Base-by-base conservation (phyloP, 768 basidiomycete species). In the Hemileccinum impolitum region DNA sequence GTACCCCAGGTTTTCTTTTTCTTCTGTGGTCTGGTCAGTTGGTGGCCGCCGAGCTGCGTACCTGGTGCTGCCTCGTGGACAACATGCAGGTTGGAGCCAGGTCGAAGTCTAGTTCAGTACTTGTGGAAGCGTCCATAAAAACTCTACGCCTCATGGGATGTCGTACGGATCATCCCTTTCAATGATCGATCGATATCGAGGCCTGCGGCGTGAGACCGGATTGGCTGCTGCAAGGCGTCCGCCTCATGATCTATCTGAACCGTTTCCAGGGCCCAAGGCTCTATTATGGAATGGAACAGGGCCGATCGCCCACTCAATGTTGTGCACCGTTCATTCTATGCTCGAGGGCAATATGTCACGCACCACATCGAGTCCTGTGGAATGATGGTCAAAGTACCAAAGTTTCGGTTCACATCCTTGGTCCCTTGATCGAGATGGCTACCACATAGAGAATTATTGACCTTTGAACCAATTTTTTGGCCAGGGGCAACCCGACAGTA, bases 71-170 rank as follows among this genome's bases (percentile, higher is more conserved):
- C 47, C 47, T 35, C 47, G 39, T 41, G 47, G 39, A 17, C 23
- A 48, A 48, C 39, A 48, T 23, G 37, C 39, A 13, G 19, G 18
- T 32, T 43, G 30, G 39, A 17, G n/a, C 25, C 15, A n/a, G 39
- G 42, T 41, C 40, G 17, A 38, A 23, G 26, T 31, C 42, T 19
- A 3, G 30, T 28, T 40, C 14, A 14, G 13, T 30, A n/a, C n/a
- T n/a, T n/a, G 26, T 42, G 47, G 31, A 48, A 37, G 39, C 47
- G 35, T 43, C 8, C n/a, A n/a, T 17, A 25, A 43, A 48, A 49
- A 21, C 48, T 43, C 41, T 42, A 43, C 25, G 28, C 48, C 48
- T 43, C 48, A 49, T 49, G 34, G 45, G 14, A 32, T 35, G 9
- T 30, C 42, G 42, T 30, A 30, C 23, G n/a, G n/a, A n/a, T 2